phyloP scores from a whole-genome alignment of 2,329 filamentous ascomycete species.

The Ilyonectria sp. region DNA sequence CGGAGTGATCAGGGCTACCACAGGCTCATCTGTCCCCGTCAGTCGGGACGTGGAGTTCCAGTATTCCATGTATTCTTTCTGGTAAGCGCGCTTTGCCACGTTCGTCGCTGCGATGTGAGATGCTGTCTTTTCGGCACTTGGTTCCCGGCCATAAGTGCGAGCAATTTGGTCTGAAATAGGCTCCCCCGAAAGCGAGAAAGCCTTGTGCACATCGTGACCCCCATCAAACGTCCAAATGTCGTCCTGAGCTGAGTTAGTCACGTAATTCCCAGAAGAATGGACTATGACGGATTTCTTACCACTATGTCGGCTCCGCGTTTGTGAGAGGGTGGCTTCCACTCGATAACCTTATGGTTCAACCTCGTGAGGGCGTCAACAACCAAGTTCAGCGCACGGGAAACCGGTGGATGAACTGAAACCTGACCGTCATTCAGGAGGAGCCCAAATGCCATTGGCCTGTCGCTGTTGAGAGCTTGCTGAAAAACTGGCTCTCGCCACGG shows the following conservation, averaged over 20 bases:
- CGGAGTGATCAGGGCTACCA: not conserved
- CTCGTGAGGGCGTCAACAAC: not conserved
- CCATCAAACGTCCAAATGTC: not conserved
- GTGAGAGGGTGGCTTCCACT: not conserved
- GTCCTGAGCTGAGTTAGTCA: not conserved
- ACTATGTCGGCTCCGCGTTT: not conserved
- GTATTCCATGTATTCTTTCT: constrained; percentile 9
- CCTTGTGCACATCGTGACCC: not conserved
- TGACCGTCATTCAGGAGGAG: not conserved
- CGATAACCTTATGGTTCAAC: not conserved
- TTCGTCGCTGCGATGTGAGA: constrained; percentile 1
- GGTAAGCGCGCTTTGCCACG: not conserved
- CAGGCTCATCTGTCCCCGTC: constrained; percentile 6
- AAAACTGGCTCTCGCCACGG: constrained; percentile 4
- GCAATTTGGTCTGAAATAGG: not conserved
- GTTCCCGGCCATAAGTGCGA: not conserved
- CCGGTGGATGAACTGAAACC: constrained; percentile 1
- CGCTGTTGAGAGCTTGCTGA: not conserved
- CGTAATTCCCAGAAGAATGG: not conserved
- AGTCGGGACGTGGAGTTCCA: constrained; percentile 1
- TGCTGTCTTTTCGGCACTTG: not conserved
- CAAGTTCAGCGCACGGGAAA: not conserved
- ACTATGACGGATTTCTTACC: not conserved
- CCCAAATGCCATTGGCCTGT: not conserved
- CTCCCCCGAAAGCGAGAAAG: not conserved